Conservation (phyloP, 1,284 basidiomycete species). For the Tilletia horrida region DNA sequence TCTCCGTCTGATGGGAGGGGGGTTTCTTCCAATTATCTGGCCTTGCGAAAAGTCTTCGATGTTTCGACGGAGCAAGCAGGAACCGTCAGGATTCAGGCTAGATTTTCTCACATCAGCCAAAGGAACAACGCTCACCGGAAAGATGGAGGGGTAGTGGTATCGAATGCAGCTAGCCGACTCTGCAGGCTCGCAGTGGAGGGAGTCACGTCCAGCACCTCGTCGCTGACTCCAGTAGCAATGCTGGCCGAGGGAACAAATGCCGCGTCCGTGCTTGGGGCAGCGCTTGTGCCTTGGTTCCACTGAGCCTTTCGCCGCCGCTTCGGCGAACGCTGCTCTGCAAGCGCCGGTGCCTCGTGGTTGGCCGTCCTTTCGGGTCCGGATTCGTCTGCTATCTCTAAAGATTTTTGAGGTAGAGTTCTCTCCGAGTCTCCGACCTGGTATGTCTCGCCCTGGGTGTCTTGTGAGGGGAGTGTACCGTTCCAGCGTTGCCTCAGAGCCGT, state of each 20-base stretch:
- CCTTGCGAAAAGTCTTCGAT: background rate
- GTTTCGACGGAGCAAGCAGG: no score
- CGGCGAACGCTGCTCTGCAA: background rate
- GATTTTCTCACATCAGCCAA: no score
- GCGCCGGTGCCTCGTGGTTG: no score
- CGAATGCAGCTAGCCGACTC: background rate
- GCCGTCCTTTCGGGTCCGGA: no score
- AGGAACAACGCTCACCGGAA: background rate
- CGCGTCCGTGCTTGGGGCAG: no score
- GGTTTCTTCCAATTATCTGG: background rate
- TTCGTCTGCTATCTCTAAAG: no score
- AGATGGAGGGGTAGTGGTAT: background rate
- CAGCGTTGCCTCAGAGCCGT: no score
- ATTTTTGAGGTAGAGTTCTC: no score
- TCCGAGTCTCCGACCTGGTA: no score
- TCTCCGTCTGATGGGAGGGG: background rate
- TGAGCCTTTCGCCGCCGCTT: background rate
- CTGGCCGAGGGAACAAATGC: background rate
- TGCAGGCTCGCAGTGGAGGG: background rate
- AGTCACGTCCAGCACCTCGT: background rate
- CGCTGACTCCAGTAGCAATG: background rate
- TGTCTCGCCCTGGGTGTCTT: no score
- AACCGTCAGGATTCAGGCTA: no score
- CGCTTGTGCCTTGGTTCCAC: background rate
- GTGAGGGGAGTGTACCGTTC: no score